A percentile compares a stretch with the other conserved stretches of the same genome.
Evolutionary conservation across 2,329 filamentous ascomycete genomes (phyloP).

Genomic region (Arthrobotrys entomopaga): DNA sequence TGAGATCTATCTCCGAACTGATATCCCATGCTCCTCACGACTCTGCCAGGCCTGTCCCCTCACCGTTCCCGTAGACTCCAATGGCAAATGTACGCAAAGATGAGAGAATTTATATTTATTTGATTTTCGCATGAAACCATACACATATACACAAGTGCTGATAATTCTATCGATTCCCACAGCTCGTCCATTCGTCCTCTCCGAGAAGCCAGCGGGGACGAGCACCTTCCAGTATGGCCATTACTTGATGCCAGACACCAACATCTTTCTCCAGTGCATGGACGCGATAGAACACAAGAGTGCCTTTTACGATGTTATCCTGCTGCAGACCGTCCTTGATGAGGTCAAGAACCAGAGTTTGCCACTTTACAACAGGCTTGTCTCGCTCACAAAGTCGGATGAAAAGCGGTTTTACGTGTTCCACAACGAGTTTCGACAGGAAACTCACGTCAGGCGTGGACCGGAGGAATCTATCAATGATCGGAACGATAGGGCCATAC

Average conservation of each 20-base stretch:
- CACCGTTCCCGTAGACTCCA: conserved; percentile 80
- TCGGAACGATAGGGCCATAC: conserved; percentile 90
- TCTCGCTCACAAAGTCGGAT: conserved; percentile 90
- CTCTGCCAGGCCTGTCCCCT: conserved; percentile 81
- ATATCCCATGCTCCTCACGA: conserved; percentile 95
- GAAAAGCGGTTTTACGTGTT: conserved; percentile 99
- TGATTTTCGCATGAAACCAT: too few species aligned
- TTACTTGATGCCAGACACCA: conserved; percentile 95
- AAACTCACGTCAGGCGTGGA: conserved; percentile 83
- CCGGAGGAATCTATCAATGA: conserved; percentile 91
- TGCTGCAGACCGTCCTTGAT: conserved; percentile 94
- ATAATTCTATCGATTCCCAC: conserved; percentile 8
- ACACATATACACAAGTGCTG: conserved; percentile 9
- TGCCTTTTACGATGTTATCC: conserved; percentile 95
- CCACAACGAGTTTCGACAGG: conserved; percentile 96
- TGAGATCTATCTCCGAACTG: conserved; percentile 93
- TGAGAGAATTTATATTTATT: too few species aligned
- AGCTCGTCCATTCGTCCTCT: conserved; percentile 87
- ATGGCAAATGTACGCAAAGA: conserved; percentile 72
- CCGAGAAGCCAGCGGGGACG: conserved; percentile 85
- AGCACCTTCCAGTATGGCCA: conserved; percentile 85
- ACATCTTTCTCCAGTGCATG: conserved; percentile 94
- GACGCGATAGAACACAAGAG: conserved; percentile 93
- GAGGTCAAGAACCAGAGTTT: conserved; percentile 93
- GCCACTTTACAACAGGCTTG: conserved; percentile 91